These are phyloP conservation scores for Staphylotrichum tortipilum DNA, from an alignment of 495 filamentous ascomycete species.

Conservation along the genomic window DNA sequence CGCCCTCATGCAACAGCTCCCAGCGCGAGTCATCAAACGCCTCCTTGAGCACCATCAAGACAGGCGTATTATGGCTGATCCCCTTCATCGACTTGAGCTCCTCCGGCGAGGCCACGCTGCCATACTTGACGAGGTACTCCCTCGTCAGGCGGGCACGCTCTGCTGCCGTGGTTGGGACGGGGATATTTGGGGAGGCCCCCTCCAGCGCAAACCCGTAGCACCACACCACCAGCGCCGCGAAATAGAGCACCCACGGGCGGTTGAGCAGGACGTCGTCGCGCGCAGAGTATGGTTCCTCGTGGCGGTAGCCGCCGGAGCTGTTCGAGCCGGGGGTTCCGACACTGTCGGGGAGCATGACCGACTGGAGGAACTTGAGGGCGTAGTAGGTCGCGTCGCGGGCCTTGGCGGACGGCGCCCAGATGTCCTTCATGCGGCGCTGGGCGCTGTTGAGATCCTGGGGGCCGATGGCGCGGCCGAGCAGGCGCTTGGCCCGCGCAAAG, in stretches of 20 bases:
- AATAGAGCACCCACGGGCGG: constrained; percentile 95
- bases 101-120: constrained; percentile 67
- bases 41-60: constrained; percentile 74
- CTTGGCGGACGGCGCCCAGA: constrained; percentile 86
- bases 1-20: constrained; percentile 86
- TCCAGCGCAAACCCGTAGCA: constrained; percentile 90
- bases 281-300: constrained; percentile 56
- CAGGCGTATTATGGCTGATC: constrained; percentile 72
- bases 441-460: constrained; percentile 70
- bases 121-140: constrained; percentile 62
- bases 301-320: constrained; percentile 22
- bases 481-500: constrained; percentile 74
- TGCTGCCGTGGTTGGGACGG: constrained; percentile 45
- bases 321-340: constrained; percentile 24
- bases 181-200: constrained; percentile 51
- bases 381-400: constrained; percentile 93
- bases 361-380: constrained; percentile 75
- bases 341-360: constrained; percentile 59
- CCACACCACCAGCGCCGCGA: constrained; percentile 87
- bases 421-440: constrained; percentile 74
- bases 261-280: constrained; percentile 87
- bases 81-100: constrained; percentile 67
- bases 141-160: constrained; percentile 74
- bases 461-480: constrained; percentile 81
- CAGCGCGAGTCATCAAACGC: constrained; percentile 77